Percentiles rank a stretch among this genome's conserved stretches.
phyloP scores from a whole-genome alignment of 495 filamentous ascomycete genomes.

The Aspergillus ellipticus region DNA sequence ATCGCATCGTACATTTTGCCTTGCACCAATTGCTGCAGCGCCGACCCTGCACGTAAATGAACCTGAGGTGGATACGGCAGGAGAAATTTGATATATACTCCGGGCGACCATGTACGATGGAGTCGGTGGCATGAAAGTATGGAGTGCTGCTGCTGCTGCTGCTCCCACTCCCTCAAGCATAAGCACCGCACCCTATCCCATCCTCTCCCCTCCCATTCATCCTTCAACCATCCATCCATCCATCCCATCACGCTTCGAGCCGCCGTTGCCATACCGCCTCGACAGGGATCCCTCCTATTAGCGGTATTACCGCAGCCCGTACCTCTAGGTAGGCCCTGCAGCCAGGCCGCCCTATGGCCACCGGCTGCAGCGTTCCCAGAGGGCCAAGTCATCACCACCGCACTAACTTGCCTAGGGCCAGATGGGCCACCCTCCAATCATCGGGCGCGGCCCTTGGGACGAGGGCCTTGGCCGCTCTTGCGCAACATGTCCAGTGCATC shows the following conservation, averaged over 20 bases:
- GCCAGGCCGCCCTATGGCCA: background rate
- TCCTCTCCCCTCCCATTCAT: too few relatives aligned
- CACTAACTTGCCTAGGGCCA: background rate
- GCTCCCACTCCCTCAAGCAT: too few relatives aligned
- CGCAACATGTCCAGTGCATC: slow-evolving; percentile 3
- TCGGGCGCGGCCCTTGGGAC: background rate
- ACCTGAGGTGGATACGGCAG: background rate
- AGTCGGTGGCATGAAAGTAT: background rate
- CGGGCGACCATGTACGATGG: too few relatives aligned
- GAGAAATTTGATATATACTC: background rate
- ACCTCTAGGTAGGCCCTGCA: slow-evolving; percentile 4
- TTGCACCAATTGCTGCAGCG: background rate
- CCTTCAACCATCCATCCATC: background rate
- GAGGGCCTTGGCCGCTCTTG: slow-evolving; percentile 7
- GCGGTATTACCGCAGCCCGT: slow-evolving; percentile 1
- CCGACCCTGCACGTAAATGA: background rate
- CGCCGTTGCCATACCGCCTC: background rate
- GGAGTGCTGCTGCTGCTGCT: background rate
- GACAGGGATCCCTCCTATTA: background rate
- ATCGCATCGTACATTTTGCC: background rate
- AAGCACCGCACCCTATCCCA: too few relatives aligned
- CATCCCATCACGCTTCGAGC: background rate
- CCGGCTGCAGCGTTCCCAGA: slow-evolving; percentile 7
- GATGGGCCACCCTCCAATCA: slow-evolving; percentile 2
- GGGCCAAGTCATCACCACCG: slow-evolving; percentile 12